Conservation (phyloP, 2,329 filamentous ascomycete species). For the Ceratocystis alfenasii region DNA sequence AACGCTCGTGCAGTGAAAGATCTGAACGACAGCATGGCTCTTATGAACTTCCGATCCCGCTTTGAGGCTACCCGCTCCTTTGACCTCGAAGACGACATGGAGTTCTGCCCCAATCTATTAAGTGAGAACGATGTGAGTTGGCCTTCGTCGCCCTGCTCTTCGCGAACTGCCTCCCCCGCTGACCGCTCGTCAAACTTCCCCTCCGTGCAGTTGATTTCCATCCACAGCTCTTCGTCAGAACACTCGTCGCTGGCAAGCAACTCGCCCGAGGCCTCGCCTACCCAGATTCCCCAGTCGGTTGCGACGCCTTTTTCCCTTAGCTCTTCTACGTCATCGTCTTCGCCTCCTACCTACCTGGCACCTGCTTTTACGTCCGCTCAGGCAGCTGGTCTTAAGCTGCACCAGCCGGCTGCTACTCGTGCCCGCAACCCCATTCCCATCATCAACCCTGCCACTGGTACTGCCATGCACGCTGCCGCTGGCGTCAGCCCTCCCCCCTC, state of each 20-base stretch:
- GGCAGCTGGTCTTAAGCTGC: slow-evolving; percentile 60
- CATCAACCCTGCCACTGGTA: slow-evolving; percentile 86
- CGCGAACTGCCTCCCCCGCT: slow-evolving; percentile 25
- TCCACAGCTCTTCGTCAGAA: slow-evolving; percentile 87
- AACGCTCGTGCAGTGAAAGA: slow-evolving; percentile 70
- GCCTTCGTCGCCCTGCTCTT: slow-evolving; percentile 20
- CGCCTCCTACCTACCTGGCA: slow-evolving; percentile 48
- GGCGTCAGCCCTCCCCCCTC: slow-evolving; percentile 61
- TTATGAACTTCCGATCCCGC: slow-evolving; percentile 69
- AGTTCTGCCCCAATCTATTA: slow-evolving; percentile 86
- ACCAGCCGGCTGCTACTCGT: slow-evolving; percentile 81
- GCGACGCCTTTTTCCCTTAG: slow-evolving; percentile 65
- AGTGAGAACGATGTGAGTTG: slow-evolving; percentile 81
- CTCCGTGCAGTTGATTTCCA: slow-evolving; percentile 63
- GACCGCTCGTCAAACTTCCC: slow-evolving; percentile 26
- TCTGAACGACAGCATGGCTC: slow-evolving; percentile 52
- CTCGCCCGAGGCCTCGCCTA: slow-evolving; percentile 81
- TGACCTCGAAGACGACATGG: slow-evolving; percentile 87
- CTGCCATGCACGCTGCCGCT: slow-evolving; percentile 50
- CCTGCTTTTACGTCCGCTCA: slow-evolving; percentile 55
- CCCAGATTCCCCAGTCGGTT: slow-evolving; percentile 73
- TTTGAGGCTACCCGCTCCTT: slow-evolving; percentile 90
- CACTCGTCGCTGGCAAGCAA: slow-evolving; percentile 90
- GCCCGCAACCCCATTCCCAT: slow-evolving; percentile 94
- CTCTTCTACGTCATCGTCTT: slow-evolving; percentile 33